These are phyloP conservation scores for Botrytis fabae DNA, from an alignment of 2,329 filamentous ascomycete species.

Conservation along the genomic window DNA sequence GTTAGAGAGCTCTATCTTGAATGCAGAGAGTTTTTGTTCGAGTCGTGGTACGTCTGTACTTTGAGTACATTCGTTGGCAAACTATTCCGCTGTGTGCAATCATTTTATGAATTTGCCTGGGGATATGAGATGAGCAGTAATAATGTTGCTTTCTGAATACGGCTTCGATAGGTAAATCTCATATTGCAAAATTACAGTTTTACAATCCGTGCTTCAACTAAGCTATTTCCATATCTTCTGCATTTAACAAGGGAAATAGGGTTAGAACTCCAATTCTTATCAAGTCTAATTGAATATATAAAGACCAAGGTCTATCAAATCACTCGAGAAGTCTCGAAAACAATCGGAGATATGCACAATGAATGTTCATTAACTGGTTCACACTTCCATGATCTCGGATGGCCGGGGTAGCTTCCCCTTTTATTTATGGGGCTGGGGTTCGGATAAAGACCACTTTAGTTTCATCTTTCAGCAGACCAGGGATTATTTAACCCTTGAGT, in stretches of 20 bases:
- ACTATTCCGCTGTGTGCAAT: background rate
- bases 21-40: background rate
- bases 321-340: background rate
- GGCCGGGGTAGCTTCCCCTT: background rate
- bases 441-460: background rate
- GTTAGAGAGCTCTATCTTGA: background rate
- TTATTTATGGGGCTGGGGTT: background rate
- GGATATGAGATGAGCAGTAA: background rate
- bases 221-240: background rate
- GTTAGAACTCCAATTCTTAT: background rate
- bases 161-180: background rate
- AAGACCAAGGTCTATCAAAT: no score
- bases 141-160: background rate
- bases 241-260: no score
- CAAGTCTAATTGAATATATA: background rate
- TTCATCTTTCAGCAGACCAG: background rate
- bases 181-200: background rate
- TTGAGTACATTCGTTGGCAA: background rate
- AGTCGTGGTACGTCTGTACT: background rate
- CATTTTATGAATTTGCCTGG: background rate
- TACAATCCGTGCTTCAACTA: background rate
- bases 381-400: background rate
- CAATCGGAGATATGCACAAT: background rate
- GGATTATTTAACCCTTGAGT: background rate
- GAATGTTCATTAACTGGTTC: background rate